Conservation (phyloP, 2,329 filamentous ascomycete species). For the Paracorniculantispora psalliotae region DNA sequence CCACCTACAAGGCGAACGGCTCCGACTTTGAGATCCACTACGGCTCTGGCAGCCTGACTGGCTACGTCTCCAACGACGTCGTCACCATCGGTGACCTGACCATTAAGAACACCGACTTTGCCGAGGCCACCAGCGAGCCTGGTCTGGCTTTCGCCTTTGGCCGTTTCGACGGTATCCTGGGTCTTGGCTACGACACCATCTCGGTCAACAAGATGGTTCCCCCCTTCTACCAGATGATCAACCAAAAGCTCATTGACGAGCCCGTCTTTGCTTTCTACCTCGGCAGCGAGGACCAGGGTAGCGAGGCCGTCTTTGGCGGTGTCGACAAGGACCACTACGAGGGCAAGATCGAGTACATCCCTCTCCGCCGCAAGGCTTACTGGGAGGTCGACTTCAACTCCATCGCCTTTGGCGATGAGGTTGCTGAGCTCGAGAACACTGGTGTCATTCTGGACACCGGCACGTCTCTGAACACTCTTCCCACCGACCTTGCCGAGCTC, state of each 20-base stretch:
- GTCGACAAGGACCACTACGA: slow-evolving; percentile 74
- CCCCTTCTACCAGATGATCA: slow-evolving; percentile 93
- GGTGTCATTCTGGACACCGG: slow-evolving; percentile 97
- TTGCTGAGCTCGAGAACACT: slow-evolving; percentile 86
- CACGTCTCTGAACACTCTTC: slow-evolving; percentile 94
- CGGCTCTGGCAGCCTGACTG: slow-evolving; percentile 88
- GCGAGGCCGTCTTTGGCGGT: slow-evolving; percentile 86
- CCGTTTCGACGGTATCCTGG: slow-evolving; percentile 93
- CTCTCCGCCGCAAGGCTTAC: slow-evolving; percentile 96
- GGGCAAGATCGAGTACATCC: slow-evolving; percentile 88
- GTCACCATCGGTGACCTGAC: slow-evolving; percentile 83
- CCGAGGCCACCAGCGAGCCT: slow-evolving; percentile 91
- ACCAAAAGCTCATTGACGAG: slow-evolving; percentile 85
- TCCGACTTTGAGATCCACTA: slow-evolving; percentile 89
- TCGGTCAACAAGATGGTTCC: slow-evolving; percentile 94
- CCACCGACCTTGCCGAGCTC: slow-evolving; percentile 85
- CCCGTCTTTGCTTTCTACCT: slow-evolving; percentile 97
- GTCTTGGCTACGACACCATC: slow-evolving; percentile 90
- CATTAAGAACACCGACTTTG: slow-evolving; percentile 88
- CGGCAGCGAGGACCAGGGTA: slow-evolving; percentile 66
- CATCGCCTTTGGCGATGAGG: slow-evolving; percentile 81
- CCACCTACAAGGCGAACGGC: slow-evolving; percentile 90
- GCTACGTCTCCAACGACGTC: slow-evolving; percentile 86
- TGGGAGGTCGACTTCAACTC: slow-evolving; percentile 97
- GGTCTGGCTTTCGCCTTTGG: slow-evolving; percentile 97